phyloP scores from a whole-genome alignment of 768 basidiomycete species.

The Mycena rosella region DNA sequence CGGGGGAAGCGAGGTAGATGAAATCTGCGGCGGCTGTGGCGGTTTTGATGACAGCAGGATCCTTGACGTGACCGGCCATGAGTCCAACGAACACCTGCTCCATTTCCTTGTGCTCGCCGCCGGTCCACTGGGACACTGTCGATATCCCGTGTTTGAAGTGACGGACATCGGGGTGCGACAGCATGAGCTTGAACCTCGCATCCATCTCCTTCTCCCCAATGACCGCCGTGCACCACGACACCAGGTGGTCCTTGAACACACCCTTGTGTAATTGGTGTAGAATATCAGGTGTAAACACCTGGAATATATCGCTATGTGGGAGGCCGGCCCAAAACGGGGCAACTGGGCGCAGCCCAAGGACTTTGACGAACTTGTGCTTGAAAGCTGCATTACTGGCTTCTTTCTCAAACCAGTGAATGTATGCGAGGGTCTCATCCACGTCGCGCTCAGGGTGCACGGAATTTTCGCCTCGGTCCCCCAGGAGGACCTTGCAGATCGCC shows the following conservation, averaged over 20 bases:
- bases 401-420: conserved; percentile 37
- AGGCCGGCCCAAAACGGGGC: conserved; percentile 55
- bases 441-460: neutral
- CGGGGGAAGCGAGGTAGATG: conserved; percentile 37
- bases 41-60: conserved; percentile 47
- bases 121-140: conserved; percentile 49
- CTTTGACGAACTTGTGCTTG: conserved; percentile 10
- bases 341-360: conserved; percentile 24
- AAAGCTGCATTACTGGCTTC: conserved; percentile 28
- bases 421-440: neutral
- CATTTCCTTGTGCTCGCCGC: conserved; percentile 47
- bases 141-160: conserved; percentile 52
- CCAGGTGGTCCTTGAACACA: conserved; percentile 58
- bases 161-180: conserved; percentile 40
- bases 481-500: neutral
- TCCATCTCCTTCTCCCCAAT: conserved; percentile 50
- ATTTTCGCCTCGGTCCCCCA: conserved; percentile 32
- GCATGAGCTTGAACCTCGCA: conserved; percentile 46
- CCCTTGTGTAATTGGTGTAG: conserved; percentile 65
- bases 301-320: conserved; percentile 55
- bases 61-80: conserved; percentile 37
- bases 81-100: conserved; percentile 43
- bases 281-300: conserved; percentile 54
- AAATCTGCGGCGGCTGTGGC: conserved; percentile 40
- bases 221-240: conserved; percentile 47